These are phyloP conservation scores for Colletotrichum acutatum DNA, from an alignment of 2,329 filamentous ascomycete genomes.

Conservation along the genomic window DNA sequence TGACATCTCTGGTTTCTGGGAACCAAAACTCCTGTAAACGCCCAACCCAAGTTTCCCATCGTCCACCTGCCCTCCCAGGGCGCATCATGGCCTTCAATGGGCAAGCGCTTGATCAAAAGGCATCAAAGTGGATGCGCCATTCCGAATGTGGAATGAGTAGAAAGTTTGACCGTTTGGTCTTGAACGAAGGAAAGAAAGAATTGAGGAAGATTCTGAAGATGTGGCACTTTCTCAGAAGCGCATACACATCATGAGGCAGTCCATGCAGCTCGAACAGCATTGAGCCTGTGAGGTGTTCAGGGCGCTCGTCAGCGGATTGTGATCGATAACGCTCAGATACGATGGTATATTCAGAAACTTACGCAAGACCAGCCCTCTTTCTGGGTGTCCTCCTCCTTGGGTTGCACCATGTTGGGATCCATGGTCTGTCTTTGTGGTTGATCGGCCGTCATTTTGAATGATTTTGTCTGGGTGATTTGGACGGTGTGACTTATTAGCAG, in stretches of 20 bases:
- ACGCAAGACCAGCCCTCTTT: constrained; percentile 3
- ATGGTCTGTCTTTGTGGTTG: constrained; percentile 6
- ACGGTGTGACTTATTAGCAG: not conserved
- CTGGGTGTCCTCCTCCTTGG: not conserved
- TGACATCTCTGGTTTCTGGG: not conserved
- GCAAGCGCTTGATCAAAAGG: not conserved
- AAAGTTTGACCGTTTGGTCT: not conserved
- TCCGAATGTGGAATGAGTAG: not conserved
- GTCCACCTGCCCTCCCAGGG: too few relatives aligned
- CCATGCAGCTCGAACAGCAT: constrained; percentile 13
- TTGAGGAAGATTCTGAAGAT: not conserved
- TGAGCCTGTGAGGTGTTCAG: not conserved
- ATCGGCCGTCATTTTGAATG: not conserved
- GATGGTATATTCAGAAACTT: not conserved
- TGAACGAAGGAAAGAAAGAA: not conserved
- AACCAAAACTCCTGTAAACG: not conserved
- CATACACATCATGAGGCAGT: constrained; percentile 7
- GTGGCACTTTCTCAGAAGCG: not conserved
- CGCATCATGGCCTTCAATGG: not conserved
- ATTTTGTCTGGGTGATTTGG: not conserved
- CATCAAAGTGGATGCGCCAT: not conserved
- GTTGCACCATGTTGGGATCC: not conserved
- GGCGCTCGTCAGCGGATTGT: not conserved
- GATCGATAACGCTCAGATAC: not conserved
- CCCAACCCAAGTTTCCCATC: not conserved